A percentile compares a stretch with the other conserved stretches of the same genome.
Evolutionary conservation across 495 filamentous ascomycete species (phyloP).

Genomic region (Penicillium silybi): DNA sequence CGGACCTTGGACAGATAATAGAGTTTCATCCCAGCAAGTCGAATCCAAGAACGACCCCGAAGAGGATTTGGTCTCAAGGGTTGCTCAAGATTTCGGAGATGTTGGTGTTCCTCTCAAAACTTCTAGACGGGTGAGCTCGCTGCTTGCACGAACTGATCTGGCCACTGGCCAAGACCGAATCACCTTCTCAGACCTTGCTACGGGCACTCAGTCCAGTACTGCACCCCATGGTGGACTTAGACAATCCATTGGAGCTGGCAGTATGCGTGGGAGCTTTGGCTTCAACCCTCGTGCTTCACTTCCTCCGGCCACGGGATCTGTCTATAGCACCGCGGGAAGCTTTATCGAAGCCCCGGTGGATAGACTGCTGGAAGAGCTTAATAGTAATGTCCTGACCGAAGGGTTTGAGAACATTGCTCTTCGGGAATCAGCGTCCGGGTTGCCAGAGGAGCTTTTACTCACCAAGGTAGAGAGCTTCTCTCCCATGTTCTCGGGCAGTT

Average conservation of each 20-base stretch:
- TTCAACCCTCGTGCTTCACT: conserved; percentile 43
- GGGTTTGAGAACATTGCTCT: conserved; percentile 67
- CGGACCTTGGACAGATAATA: conserved; percentile 38
- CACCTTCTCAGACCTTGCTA: conserved; percentile 65
- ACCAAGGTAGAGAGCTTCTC: conserved; percentile 68
- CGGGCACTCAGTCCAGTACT: conserved; percentile 45
- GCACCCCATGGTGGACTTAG: conserved; percentile 51
- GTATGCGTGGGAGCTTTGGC: conserved; percentile 57
- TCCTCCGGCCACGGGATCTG: conserved; percentile 38
- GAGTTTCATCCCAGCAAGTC: conserved; percentile 31
- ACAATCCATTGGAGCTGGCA: conserved; percentile 72
- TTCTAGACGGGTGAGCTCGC: conserved; percentile 84
- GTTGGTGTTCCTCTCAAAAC: conserved; percentile 64
- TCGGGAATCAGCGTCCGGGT: conserved; percentile 64
- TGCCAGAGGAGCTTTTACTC: conserved; percentile 70
- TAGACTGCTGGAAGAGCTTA: conserved; percentile 67
- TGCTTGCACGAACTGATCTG: conserved; percentile 86
- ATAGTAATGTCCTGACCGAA: conserved; percentile 57
- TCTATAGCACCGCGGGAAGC: conserved; percentile 46
- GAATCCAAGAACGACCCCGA: conserved; percentile 39
- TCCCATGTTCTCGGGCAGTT: conserved; percentile 54
- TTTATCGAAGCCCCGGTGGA: conserved; percentile 67
- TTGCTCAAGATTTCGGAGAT: conserved; percentile 74
- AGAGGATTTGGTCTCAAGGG: conserved; percentile 62
- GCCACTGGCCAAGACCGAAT: conserved; percentile 71